These are phyloP conservation scores for Huntiella decipiens DNA, from an alignment of 2,329 filamentous ascomycete genomes.

Conservation along the genomic window DNA sequence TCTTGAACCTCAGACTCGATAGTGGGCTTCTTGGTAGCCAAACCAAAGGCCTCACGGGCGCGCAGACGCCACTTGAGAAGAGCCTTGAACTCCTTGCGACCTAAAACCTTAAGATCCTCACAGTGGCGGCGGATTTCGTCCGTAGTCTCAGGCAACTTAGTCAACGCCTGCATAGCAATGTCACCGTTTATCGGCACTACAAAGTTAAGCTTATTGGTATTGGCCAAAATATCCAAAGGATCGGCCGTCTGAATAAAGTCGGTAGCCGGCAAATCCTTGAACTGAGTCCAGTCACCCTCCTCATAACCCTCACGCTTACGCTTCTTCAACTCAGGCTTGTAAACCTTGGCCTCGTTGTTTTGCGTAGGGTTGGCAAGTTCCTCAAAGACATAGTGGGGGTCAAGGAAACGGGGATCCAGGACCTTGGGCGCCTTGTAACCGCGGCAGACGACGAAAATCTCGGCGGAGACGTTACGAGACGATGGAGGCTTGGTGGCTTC, in stretches of 20 bases:
- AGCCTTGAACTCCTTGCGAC: conserved; percentile 83
- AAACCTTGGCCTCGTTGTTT: conserved; percentile 96
- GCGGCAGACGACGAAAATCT: conserved; percentile 94
- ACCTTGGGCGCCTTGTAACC: conserved; percentile 91
- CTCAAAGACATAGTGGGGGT: conserved; percentile 76
- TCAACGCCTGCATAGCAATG: conserved; percentile 67
- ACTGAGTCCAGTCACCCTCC: conserved; percentile 83
- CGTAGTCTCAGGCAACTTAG: conserved; percentile 74
- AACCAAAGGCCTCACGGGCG: conserved; percentile 77
- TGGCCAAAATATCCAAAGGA: conserved; percentile 79
- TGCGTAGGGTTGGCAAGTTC: conserved; percentile 70
- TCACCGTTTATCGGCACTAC: conserved; percentile 63
- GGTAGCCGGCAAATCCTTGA: conserved; percentile 71
- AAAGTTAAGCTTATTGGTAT: conserved; percentile 69
- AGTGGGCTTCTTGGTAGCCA: conserved; percentile 52
- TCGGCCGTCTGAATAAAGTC: conserved; percentile 90
- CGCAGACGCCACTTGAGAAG: conserved; percentile 78
- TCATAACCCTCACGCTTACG: conserved; percentile 95
- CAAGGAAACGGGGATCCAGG: conserved; percentile 81
- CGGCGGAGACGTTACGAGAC: conserved; percentile 86
- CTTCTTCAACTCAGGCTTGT: conserved; percentile 95
- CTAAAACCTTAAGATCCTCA: conserved; percentile 70
- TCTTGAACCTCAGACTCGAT: conserved; percentile 23
- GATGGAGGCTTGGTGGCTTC: conserved; percentile 95
- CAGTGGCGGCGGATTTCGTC: conserved; percentile 64